Base-by-base conservation (phyloP, 2,329 filamentous ascomycete species). In the Cladosporium cucumerinum region DNA sequence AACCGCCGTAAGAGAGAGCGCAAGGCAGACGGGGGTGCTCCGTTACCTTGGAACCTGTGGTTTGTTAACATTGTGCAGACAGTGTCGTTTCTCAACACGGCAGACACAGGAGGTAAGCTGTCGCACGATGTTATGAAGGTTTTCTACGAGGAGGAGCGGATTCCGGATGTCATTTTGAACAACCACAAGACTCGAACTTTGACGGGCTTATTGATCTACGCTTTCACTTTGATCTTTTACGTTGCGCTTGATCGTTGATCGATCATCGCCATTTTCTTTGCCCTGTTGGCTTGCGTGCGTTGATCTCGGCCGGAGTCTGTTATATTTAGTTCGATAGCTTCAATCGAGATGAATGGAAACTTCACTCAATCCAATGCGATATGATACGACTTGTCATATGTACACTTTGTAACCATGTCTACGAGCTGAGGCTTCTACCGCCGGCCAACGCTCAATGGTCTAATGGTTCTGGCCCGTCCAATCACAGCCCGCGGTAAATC, bases 71-170 rank as follows among this genome's bases (percentile, higher is more conserved):
- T 75, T 34, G 60, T 76, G 39, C 70, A 74, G 51, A 69, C 71
- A 16, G 72, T 72, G 11, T 61, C 59, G 21, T 52, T 61, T 7
- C 59, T 61, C 48, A 61, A 61, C 48, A 61, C 59, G 1, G 59
- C 59, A 28, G 59, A 61, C 48, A 61, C 59, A 2, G 71, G 71
- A 6, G 71, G 71, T 3, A 63, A 68, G 32, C 66, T 73, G 25
- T 66, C 65, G 16, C 69, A 68, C 36, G 69, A 73, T 32, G 64
- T 63, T 6, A 46, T 74, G 57, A 66, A 62, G 39, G 66, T 69
- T 1, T 71, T 76, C 21, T 76, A 72, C 59, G 71, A 68, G 18
- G 74, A 77, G 51, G 74, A 76, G 69, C 67, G 74, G 12, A 72
- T 76, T 43, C 72, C 73, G 10, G 73, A 74, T 61, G 46, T 61